Base-by-base conservation (phyloP, 192 early-diverging fungal genomes). In the Obelidium mucronatum region DNA sequence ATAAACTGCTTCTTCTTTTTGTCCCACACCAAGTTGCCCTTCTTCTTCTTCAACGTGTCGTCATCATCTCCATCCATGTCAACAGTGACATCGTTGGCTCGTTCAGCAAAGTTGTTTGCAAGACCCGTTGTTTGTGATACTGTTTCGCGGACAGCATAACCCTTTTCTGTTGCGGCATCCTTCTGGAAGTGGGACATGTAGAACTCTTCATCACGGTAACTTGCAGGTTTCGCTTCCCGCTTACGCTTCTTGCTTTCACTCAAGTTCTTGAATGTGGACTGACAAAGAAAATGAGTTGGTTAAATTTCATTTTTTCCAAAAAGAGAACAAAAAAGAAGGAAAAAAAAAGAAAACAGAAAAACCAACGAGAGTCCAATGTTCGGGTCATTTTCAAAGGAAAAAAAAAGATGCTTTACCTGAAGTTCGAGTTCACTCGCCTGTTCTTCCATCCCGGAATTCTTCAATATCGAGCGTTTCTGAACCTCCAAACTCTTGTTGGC, bases 1-100 rank as follows among this genome's bases (percentile, higher is more conserved):
- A 95, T 90, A 89, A 97, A 99, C 70, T 91, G 92, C 82, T 94
- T 95, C 85, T 98, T 97, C 77, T 91, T 94, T 61, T 89, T 86
- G 80, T 99, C 96, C 97, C 97, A 99, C 39, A 91, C 86, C 42
- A 96, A 68, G 4, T 80, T 82, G 24, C 87, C 87, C 15, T 74
- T 73, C 59, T 83, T 95, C 65, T 86, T 79, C 19, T 82, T 86
- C 37, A 82, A 34, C 78, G 81, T 76, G 86, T 87, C 34, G 85
- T 88, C 88, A 62, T 98, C 97, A 78, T 98, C 97, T 36, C 90
- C 93, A 60, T 88, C 85, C 34, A 97, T 59, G 62, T 79, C 91
- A 36, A 98, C 78, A 2, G 90, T 90, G 0, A 94, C 94, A 3
- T 87, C 86, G 56, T 85, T 84, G 30, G 93, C 94, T 72, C 94